Evolutionary conservation across 23 red algal genomes (phyloP), one percentile per base, ranked within the genome.

Genomic region (Porphyridium purpureum): DNA sequence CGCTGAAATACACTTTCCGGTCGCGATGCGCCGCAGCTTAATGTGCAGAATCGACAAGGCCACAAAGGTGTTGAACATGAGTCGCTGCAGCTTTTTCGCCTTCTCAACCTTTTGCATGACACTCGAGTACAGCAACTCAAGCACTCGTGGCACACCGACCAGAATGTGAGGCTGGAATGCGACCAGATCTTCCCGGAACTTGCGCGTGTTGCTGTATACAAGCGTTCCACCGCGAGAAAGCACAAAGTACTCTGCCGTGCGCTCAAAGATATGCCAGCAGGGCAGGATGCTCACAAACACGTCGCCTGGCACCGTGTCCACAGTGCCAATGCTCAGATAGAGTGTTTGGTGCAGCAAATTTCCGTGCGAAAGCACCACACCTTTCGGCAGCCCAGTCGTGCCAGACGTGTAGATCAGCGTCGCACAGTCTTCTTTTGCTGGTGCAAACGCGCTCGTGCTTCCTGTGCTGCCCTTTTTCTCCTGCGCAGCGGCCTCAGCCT

Each of bases 211-310:
- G 1, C 69, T 66, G 50, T 98, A 98, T 7, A 98, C 78, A 4
- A 67, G 38, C 7, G 54, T 81, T 33, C 71, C 61, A 5, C 64
- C 90, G 28, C 72, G 74, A 24, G 69, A 72, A 24, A 81, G 52
- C 21, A 57, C 48, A 60, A 61, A 86, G 28, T 81, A 80, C 38
- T 64, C 80, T 20, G 73, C 75, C 24, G 72, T 84, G 19, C 73
- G 42, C 70, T 98, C 79, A 58, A 98, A 98, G 5, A 86, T 59
- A 41, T 98, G 90, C 90, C 79, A 98, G 69, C 90, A 98, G 47
- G 90, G 90, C 22, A 98, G 72, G 35, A 86, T 57, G 47, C 50
- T 70, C 33, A 98, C 69, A 63, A 84, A 81, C 8, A 86, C 67
- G n/a, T 82, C 65, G 1, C 81, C 90, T 9, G 80, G 72, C 0